Base-by-base conservation (phyloP, 257 asterid genomes). In the Parsonsia alboflavescens region DNA sequence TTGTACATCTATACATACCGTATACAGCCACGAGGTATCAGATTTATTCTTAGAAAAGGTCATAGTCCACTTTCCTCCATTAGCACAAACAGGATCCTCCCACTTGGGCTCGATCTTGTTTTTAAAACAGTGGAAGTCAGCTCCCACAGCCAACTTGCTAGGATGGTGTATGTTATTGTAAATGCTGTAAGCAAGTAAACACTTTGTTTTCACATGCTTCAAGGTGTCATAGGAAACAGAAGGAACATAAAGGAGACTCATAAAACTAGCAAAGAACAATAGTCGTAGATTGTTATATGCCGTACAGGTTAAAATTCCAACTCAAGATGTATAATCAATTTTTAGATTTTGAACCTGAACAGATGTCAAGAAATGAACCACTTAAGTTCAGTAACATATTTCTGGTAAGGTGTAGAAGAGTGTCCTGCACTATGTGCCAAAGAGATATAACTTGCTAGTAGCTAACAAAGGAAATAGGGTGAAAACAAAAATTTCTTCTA, bases 31-130 rank as follows among this genome's bases (percentile, higher is more conserved):
- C 84, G 80, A 53, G 50, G 88, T 87, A 78, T 95, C 98, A 64
- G 93, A 82, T 88, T 95, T 95, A 44, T 82, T 85, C 91, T 85
- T 85, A 11, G 81, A 0, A 75, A 83, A 85, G 66, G 6, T 78
- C 72, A 87, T 76, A 5, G 96, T 92, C 98, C 99, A 95, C 78
- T 84, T 95, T 54, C 99, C 98, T 45, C 99, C 99, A 69, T 87
- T 92, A 74, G 96, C 92, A 81, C 98, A 95, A 75, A 95, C 71
- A 72, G 99, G 97, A 77, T 95, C 96, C 80, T 95, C 98, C 99
- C 98, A 92, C 76, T 88, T 89, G 56, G 99, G 99, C 81, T 86
- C 90, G 49, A 95, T 90, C 75, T 87, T 87, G 80, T 90, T 68
- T 78, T 95, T 95, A 87, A 95, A 95, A 83, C 98, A 92, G 78